Percentiles rank a stretch among this genome's conserved stretches.
Evolutionary conservation across 106 monocot genomes (phyloP).

Genomic region (Acanthochlamys bracteata): DNA sequence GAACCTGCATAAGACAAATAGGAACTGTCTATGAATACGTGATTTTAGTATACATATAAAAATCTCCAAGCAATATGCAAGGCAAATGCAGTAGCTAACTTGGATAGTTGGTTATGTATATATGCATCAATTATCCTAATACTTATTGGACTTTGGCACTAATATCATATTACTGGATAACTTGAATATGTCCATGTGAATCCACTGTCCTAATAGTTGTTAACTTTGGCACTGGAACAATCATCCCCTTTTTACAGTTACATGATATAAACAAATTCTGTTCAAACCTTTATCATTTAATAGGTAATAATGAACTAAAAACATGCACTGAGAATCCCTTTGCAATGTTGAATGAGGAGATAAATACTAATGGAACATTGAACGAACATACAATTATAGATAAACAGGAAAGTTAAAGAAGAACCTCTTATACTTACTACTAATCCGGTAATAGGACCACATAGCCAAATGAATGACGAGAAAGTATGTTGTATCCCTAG

Average conservation of each 20-base stretch:
- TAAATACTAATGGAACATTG: not conserved
- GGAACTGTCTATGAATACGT: not conserved
- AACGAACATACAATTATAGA: not conserved
- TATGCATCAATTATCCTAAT: too few relatives aligned
- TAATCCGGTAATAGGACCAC: conserved; percentile 94
- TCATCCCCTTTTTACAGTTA: too few relatives aligned
- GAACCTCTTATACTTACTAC: conserved; percentile 42
- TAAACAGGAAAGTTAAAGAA: not conserved
- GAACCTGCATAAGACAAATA: conserved; percentile 48
- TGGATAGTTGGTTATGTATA: too few relatives aligned
- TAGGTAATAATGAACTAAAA: not conserved
- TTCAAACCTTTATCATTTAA: not conserved
- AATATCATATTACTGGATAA: too few relatives aligned
- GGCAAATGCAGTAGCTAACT: too few relatives aligned
- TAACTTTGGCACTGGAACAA: not conserved
- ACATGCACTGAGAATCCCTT: not conserved
- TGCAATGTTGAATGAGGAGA: not conserved
- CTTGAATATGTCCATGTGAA: too few relatives aligned
- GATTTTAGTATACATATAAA: not conserved
- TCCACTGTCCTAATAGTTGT: too few relatives aligned
- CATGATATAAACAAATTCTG: not conserved
- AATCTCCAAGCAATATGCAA: conserved; percentile 3
- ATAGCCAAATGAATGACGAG: conserved; percentile 99
- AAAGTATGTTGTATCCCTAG: conserved; percentile 88
- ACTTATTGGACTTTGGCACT: not conserved